These are phyloP conservation scores for Hemileia vastatrix DNA, from an alignment of 1,284 basidiomycete genomes.

Conservation along the genomic window DNA sequence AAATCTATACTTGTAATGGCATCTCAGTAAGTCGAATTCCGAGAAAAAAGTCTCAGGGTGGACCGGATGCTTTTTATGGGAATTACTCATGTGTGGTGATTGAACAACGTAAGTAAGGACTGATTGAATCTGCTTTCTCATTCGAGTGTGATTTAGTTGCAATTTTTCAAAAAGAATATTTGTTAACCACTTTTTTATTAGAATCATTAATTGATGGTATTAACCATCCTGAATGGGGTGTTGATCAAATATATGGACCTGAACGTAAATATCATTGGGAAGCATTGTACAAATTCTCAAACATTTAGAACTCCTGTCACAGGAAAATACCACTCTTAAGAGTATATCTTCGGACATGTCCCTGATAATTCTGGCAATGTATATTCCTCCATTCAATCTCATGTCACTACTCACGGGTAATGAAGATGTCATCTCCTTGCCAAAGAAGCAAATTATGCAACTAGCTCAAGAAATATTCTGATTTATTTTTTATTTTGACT, in stretches of 20 bases:
- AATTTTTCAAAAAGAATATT: not conserved
- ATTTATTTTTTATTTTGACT: too few species aligned
- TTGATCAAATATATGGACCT: slow-evolving; percentile 50
- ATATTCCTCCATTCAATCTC: too few species aligned
- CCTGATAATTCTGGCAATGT: too few species aligned
- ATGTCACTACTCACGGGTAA: too few species aligned
- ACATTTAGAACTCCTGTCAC: too few species aligned
- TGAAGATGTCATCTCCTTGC: too few species aligned
- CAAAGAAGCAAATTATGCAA: too few species aligned
- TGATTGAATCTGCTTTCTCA: not conserved
- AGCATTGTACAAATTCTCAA: slow-evolving; percentile 48
- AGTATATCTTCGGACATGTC: too few species aligned
- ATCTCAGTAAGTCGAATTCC: slow-evolving; percentile 48
- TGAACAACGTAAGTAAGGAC: slow-evolving; percentile 45
- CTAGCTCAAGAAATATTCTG: too few species aligned
- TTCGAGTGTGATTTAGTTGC: not conserved
- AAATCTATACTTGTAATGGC: slow-evolving; percentile 51
- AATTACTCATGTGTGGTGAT: slow-evolving; percentile 50
- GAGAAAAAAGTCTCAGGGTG: slow-evolving; percentile 50
- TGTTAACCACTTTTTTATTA: not conserved
- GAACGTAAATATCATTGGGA: slow-evolving; percentile 48
- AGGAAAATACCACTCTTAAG: too few species aligned
- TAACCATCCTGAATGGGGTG: slow-evolving; percentile 49
- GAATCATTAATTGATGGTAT: slow-evolving; percentile 51
- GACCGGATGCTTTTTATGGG: slow-evolving; percentile 46